Evolutionary conservation across 805 yeast genomes (phyloP).

Genomic region (Kodamaea laetipori): DNA sequence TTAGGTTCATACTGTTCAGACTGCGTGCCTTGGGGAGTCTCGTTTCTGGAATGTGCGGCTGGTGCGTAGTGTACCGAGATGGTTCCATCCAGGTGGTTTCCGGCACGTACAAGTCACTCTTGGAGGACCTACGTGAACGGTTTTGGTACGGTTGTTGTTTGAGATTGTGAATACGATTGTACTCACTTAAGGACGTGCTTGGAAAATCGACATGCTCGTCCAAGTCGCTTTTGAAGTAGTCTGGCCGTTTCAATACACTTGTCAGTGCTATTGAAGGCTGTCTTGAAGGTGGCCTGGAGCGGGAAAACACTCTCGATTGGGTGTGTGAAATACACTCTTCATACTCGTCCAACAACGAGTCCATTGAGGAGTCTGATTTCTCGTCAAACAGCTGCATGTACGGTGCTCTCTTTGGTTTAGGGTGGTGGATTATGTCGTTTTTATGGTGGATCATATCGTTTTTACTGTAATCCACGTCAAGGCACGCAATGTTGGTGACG

Average conservation of each 20-base stretch:
- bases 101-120: slow-evolving; percentile 42
- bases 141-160: slow-evolving; percentile 15
- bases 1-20: slow-evolving; percentile 18
- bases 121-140: slow-evolving; percentile 39
- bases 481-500: slow-evolving; percentile 33
- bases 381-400: slow-evolving; percentile 11
- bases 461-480: slow-evolving; percentile 20
- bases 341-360: slow-evolving; percentile 45
- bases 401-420: slow-evolving; percentile 31
- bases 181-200: slow-evolving; percentile 38
- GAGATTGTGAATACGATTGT: slow-evolving; percentile 28
- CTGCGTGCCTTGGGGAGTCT: slow-evolving; percentile 25
- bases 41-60: background rate
- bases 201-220: slow-evolving; percentile 27
- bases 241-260: slow-evolving; percentile 12
- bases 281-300: slow-evolving; percentile 33
- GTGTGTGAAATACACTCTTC: slow-evolving; percentile 44
- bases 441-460: slow-evolving; percentile 17
- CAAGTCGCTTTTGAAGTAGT: slow-evolving; percentile 3
- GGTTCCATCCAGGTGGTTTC: slow-evolving; percentile 60
- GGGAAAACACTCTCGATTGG: slow-evolving; percentile 17
- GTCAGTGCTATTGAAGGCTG: slow-evolving; percentile 26
- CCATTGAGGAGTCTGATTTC: slow-evolving; percentile 31
- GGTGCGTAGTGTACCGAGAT: background rate
- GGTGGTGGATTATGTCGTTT: slow-evolving; percentile 21